These are phyloP conservation scores for Physcomitrellopsis africana DNA, from an alignment of 225 moss, liverwort and hornwort species.

Conservation along the genomic window DNA sequence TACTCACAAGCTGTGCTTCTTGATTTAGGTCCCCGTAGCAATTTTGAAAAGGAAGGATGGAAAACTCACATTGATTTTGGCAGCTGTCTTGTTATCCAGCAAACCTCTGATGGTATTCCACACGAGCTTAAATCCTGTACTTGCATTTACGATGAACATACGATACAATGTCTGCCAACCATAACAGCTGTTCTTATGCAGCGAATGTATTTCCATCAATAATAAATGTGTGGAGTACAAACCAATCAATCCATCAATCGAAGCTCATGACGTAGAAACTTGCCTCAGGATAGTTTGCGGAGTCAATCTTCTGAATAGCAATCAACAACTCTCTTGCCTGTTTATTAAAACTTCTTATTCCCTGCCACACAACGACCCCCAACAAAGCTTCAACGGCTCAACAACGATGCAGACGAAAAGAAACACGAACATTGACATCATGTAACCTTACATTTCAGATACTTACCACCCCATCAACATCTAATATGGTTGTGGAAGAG, in stretches of 20 bases:
- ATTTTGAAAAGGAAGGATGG: not conserved
- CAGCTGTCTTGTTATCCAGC: slow-evolving; percentile 76
- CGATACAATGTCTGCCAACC: slow-evolving; percentile 81
- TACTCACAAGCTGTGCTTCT: not conserved
- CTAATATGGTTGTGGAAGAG: slow-evolving; percentile 87
- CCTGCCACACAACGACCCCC: slow-evolving; percentile 46
- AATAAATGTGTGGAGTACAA: slow-evolving; percentile 4
- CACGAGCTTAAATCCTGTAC: slow-evolving; percentile 74
- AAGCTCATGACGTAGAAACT: slow-evolving; percentile 14
- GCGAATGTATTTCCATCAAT: slow-evolving; percentile 20
- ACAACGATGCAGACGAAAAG: not conserved
- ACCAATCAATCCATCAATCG: not conserved
- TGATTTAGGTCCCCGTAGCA: not conserved
- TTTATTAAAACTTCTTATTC: slow-evolving; percentile 79
- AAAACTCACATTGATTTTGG: slow-evolving; percentile 75
- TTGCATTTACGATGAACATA: slow-evolving; percentile 92
- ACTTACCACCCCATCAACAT: slow-evolving; percentile 91
- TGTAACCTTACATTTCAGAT: not conserved
- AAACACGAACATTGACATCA: not conserved
- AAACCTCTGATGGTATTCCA: slow-evolving; percentile 85
- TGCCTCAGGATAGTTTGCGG: slow-evolving; percentile 97
- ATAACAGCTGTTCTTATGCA: slow-evolving; percentile 40
- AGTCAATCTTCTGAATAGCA: slow-evolving; percentile 92
- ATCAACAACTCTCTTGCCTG: slow-evolving; percentile 81
- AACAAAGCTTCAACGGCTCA: not conserved